Evolutionary conservation across 2,329 filamentous ascomycete species (phyloP).

Genomic region (Claviceps pazoutovae): DNA sequence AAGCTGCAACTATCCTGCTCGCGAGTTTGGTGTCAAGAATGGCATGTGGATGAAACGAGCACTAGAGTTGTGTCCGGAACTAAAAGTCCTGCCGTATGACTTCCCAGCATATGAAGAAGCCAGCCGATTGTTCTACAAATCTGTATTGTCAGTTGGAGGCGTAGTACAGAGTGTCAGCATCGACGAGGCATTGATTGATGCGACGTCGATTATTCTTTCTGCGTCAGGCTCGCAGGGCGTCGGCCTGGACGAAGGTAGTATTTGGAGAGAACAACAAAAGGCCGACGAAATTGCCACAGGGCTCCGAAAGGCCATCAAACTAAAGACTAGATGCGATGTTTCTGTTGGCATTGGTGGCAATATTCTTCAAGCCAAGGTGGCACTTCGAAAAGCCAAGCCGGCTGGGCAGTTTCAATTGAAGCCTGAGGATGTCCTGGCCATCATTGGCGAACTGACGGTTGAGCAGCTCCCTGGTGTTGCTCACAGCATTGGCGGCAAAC

Average conservation of each 20-base stretch:
- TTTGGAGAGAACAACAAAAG: conserved; percentile 65
- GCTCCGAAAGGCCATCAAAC: conserved; percentile 57
- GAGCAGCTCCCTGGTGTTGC: conserved; percentile 85
- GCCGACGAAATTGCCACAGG: conserved; percentile 53
- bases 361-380: conserved; percentile 81
- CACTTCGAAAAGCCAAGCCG: conserved; percentile 81
- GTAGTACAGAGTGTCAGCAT: conserved; percentile 92
- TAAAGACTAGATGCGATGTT: conserved; percentile 69
- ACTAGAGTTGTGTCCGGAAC: conserved; percentile 63
- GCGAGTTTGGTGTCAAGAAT: conserved; percentile 78
- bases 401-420: conserved; percentile 84
- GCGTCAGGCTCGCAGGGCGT: conserved; percentile 51
- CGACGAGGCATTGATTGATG: conserved; percentile 83
- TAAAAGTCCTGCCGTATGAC: conserved; percentile 89
- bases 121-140: conserved; percentile 75
- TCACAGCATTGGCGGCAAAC: conserved; percentile 70
- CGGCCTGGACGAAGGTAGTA: conserved; percentile 50
- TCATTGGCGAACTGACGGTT: conserved; percentile 65
- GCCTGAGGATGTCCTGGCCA: conserved; percentile 61
- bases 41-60: conserved; percentile 99
- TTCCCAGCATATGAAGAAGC: conserved; percentile 91
- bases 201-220: conserved; percentile 55
- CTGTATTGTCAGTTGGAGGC: conserved; percentile 65
- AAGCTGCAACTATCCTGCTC: conserved; percentile 89
- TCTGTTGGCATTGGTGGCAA: conserved; percentile 89